Base-by-base conservation (phyloP, 768 basidiomycete genomes). In the Jaapia argillacea region DNA sequence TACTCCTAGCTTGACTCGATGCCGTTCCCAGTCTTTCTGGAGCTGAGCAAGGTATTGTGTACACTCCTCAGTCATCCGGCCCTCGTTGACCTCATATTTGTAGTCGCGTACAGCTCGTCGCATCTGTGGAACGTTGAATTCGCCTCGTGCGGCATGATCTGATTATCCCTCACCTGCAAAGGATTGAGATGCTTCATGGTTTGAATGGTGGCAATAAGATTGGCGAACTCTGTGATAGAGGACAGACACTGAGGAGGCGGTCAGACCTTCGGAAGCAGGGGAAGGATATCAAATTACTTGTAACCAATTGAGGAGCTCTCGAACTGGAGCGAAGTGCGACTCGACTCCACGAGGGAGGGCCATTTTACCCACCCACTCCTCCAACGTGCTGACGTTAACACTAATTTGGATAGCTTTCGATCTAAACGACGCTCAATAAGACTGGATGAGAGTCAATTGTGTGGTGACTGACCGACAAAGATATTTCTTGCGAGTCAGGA, bases 1-100 rank as follows among this genome's bases (percentile, higher is more conserved):
- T 6, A 94, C 89, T 3, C 89, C 87, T 24, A 86, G 67, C 56
- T 89, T 86, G 24, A 93, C 79, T 36, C 91, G 72, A 58, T 89
- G 84, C 45, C 88, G 70, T 61, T 99, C 94, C 94, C 94, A 99
- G 58, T 98, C 93, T 56, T 89, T 93, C 63, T 97, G 93, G 6
- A 99, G 68, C 54, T 98, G 94, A 2, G 79, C 85, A 22, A 98
- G 74, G 54, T 98, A 98, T 64, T 96, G 89, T 28, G 77, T 70
- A 56, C 94, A 98, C 59, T 99, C 96, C 20, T 98, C 92, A 2
- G 81, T 85, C 89, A 99, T 96, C 47, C 72, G 74, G 1, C 79
- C 73, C 61, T 99, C 96, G 56, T 82, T 85, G 40, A 97, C 85
- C 65, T 99, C 94, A 56, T 87, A 96, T 58, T 78, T 86, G 63